Conservation (phyloP, 73 alveolate genomes). For the Stentor roeselii region DNA sequence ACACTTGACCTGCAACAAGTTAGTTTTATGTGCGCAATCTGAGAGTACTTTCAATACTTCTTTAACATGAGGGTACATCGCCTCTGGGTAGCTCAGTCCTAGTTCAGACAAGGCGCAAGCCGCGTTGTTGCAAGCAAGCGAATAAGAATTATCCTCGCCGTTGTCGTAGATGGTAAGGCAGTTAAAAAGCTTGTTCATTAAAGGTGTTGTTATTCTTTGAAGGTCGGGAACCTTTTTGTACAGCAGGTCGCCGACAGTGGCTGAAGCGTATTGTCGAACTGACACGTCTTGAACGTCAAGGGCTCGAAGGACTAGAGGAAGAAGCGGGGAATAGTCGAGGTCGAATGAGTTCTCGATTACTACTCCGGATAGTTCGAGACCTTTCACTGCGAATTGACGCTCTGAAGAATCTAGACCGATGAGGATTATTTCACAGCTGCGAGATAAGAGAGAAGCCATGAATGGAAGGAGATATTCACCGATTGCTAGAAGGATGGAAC, state of each 20-base stretch:
- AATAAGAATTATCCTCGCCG: not conserved
- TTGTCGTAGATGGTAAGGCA: not conserved
- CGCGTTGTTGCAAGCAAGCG: slow-evolving; percentile 8
- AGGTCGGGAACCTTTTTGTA: not conserved
- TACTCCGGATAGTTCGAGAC: slow-evolving; percentile 15
- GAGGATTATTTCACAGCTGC: not conserved
- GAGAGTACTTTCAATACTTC: not conserved
- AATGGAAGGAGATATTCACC: not conserved
- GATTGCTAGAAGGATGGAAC: not conserved
- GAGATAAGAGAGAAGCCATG: not conserved
- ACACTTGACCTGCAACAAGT: not conserved
- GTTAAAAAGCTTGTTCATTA: not conserved
- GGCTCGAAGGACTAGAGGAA: not conserved
- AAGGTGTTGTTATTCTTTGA: not conserved
- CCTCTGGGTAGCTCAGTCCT: not conserved
- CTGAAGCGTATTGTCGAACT: not conserved
- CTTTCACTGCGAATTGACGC: slow-evolving; percentile 16
- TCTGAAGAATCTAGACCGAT: not conserved
- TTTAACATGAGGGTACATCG: not conserved
- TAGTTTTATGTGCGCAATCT: not conserved
- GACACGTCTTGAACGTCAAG: not conserved
- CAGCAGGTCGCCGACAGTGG: slow-evolving; percentile 2
- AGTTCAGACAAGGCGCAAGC: slow-evolving; percentile 7
- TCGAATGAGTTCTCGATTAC: not conserved
- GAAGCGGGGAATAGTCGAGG: not conserved